Evolutionary conservation across 2,329 filamentous ascomycete genomes (phyloP).

Genomic region (Colletotrichum echinochloae): DNA sequence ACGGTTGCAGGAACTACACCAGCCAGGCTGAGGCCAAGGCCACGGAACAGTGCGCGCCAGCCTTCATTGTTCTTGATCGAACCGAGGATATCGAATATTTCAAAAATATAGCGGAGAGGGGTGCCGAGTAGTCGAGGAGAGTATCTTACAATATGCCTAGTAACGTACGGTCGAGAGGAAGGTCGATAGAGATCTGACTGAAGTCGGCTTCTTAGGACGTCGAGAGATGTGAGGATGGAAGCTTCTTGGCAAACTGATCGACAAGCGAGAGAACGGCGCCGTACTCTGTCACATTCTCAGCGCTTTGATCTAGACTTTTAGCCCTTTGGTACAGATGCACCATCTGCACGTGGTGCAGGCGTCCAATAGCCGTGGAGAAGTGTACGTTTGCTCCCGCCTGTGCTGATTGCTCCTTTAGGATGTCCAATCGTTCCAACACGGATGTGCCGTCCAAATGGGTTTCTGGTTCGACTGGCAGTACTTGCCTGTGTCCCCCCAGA

Average conservation of each 20-base stretch:
- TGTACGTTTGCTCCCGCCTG: neutral
- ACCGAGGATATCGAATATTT: too few relatives aligned
- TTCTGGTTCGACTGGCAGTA: constrained; percentile 1
- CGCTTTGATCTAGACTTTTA: too few relatives aligned
- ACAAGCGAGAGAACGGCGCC: too few relatives aligned
- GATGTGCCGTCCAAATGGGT: neutral
- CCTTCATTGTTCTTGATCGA: constrained; percentile 50
- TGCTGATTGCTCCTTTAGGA: neutral
- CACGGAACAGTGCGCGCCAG: constrained; percentile 77
- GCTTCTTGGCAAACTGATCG: too few relatives aligned
- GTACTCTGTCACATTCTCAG: too few relatives aligned
- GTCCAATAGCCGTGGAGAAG: neutral
- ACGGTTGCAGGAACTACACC: constrained; percentile 77
- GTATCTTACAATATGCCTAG: too few relatives aligned
- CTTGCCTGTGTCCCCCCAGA: neutral
- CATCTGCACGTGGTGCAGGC: neutral
- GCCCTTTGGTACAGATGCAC: constrained; percentile 2
- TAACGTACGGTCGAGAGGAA: too few relatives aligned
- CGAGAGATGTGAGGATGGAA: too few relatives aligned
- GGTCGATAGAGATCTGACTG: too few relatives aligned
- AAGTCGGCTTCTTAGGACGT: too few relatives aligned
- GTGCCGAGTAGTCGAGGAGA: too few relatives aligned
- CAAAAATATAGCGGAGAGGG: too few relatives aligned
- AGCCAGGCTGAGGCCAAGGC: constrained; percentile 75
- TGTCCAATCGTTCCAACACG: neutral